These are phyloP conservation scores for Blastobotrys parvus DNA, from an alignment of 805 yeast species.

Conservation along the genomic window DNA sequence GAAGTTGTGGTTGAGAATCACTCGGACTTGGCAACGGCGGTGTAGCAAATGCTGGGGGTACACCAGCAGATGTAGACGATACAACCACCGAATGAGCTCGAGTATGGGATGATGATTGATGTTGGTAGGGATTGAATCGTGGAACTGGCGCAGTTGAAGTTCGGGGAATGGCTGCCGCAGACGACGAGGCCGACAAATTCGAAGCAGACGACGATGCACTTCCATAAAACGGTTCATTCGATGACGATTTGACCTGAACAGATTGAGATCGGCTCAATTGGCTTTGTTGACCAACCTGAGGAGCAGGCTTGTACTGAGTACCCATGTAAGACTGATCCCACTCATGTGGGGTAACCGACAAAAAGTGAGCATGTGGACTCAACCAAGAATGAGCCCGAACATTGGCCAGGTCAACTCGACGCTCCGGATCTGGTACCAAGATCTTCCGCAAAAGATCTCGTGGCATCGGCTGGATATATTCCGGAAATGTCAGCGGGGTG, in stretches of 20 bases:
- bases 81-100: background rate
- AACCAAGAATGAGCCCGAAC: conserved; percentile 85
- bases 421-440: conserved; percentile 72
- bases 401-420: conserved; percentile 58
- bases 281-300: conserved; percentile 1
- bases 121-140: conserved; percentile 1
- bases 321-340: conserved; percentile 55
- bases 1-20: background rate
- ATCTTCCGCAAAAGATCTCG: conserved; percentile 83
- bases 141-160: no score
- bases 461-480: conserved; percentile 81
- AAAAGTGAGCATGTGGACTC: conserved; percentile 69
- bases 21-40: background rate
- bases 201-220: no score
- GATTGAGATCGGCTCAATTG: conserved; percentile 18
- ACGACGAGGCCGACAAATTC: background rate
- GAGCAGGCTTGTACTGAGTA: conserved; percentile 3
- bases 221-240: background rate
- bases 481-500: conserved; percentile 92
- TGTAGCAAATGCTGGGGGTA: background rate
- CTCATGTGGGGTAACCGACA: conserved; percentile 77
- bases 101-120: background rate
- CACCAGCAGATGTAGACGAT: background rate
- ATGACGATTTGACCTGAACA: conserved; percentile 17
- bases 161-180: background rate